Conservation (phyloP, 1,284 basidiomycete genomes). For the Pseudozyma tsukubaensis region DNA sequence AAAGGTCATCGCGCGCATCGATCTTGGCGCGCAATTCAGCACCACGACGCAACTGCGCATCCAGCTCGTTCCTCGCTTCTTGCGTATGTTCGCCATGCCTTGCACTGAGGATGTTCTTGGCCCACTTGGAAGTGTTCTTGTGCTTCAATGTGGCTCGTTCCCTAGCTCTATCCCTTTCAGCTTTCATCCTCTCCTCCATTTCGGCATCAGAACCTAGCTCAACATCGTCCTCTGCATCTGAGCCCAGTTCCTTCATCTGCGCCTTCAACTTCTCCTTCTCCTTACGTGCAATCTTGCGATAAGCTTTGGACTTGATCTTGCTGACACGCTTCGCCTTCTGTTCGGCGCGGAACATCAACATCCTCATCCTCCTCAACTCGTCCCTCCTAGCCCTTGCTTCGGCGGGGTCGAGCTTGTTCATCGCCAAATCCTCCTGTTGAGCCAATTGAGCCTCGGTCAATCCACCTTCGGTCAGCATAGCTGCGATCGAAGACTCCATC, state of each 20-base stretch:
- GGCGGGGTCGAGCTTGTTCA: slow-evolving; percentile 82
- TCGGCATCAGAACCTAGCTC: slow-evolving; percentile 69
- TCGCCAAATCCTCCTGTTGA: slow-evolving; percentile 82
- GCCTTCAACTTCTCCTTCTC: slow-evolving; percentile 74
- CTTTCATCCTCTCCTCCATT: slow-evolving; percentile 74
- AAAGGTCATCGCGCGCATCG: slow-evolving; percentile 54
- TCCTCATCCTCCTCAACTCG: slow-evolving; percentile 87
- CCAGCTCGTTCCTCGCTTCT: slow-evolving; percentile 61
- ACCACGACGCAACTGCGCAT: slow-evolving; percentile 58
- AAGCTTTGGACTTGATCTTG: slow-evolving; percentile 97
- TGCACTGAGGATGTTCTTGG: slow-evolving; percentile 46
- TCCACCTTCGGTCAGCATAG: slow-evolving; percentile 66
- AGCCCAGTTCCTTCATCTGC: slow-evolving; percentile 70
- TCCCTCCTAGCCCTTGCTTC: slow-evolving; percentile 83
- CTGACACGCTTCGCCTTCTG: slow-evolving; percentile 87
- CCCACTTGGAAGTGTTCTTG: slow-evolving; percentile 69
- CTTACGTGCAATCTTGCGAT: slow-evolving; percentile 85
- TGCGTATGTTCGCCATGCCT: slow-evolving; percentile 46
- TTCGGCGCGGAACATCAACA: slow-evolving; percentile 93
- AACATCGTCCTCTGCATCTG: slow-evolving; percentile 68
- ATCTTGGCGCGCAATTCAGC: slow-evolving; percentile 52
- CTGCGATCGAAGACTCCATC: slow-evolving; percentile 61
- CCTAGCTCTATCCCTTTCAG: slow-evolving; percentile 75
- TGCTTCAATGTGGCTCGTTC: slow-evolving; percentile 67
- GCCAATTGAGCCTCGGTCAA: slow-evolving; percentile 76